phyloP scores from a whole-genome alignment of 2,329 filamentous ascomycete genomes.

The Pseudocercospora vitis region DNA sequence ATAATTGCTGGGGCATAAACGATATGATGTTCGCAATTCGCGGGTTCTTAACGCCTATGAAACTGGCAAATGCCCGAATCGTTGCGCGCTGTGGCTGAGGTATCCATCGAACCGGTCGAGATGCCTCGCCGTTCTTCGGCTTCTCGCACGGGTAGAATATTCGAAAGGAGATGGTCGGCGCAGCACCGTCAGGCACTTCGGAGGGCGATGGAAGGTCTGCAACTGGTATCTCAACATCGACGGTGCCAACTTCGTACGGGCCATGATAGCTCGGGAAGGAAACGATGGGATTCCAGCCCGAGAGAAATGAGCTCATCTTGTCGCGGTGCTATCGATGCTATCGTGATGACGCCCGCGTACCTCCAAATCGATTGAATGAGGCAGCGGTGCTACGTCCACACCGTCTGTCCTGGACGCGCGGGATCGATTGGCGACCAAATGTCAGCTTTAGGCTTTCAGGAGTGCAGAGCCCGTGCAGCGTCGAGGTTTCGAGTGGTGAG shows the following conservation, averaged over 20 bases:
- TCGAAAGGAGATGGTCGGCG: slow-evolving; percentile 75
- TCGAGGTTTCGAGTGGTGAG: not conserved
- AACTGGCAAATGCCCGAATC: slow-evolving; percentile 72
- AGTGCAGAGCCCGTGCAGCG: slow-evolving; percentile 1
- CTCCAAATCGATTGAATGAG: not conserved
- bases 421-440: not conserved
- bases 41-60: slow-evolving; percentile 62
- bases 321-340: not conserved
- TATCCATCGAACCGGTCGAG: slow-evolving; percentile 71
- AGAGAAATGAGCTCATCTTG: slow-evolving; percentile 44
- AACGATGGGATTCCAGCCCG: slow-evolving; percentile 64
- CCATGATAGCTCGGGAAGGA: slow-evolving; percentile 74
- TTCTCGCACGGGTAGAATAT: slow-evolving; percentile 73
- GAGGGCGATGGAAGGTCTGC: slow-evolving; percentile 56
- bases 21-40: slow-evolving; percentile 31
- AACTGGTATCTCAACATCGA: slow-evolving; percentile 77
- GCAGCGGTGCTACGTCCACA: not conserved
- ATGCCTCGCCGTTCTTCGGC: slow-evolving; percentile 39
- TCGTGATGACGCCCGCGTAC: not conserved
- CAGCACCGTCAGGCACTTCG: slow-evolving; percentile 55
- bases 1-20: slow-evolving; percentile 62
- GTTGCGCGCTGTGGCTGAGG: slow-evolving; percentile 73
- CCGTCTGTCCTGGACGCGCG: not conserved
- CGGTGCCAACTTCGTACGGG: slow-evolving; percentile 73
- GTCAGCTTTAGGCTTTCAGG: slow-evolving; percentile 2